These are phyloP conservation scores for Periglandula ipomoeae DNA, from an alignment of 2,329 filamentous ascomycete genomes.

Conservation along the genomic window DNA sequence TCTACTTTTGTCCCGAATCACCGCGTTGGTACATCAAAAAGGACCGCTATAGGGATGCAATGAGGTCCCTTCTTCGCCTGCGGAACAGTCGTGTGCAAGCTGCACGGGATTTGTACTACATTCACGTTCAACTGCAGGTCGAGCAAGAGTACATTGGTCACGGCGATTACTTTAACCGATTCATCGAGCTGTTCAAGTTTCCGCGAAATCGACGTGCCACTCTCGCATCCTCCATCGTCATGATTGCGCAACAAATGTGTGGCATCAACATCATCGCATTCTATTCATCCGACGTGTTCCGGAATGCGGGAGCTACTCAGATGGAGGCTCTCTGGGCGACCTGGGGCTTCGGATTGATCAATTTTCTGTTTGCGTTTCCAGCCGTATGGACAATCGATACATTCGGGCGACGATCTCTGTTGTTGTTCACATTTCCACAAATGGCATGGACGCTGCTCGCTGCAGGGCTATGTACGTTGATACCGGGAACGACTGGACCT, in stretches of 20 bases:
- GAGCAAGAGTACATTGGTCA: conserved; percentile 42
- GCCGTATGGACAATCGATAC: conserved; percentile 52
- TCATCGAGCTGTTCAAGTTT: conserved; percentile 58
- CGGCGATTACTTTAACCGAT: conserved; percentile 51
- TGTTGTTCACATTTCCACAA: conserved; percentile 33
- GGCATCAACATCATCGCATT: conserved; percentile 67
- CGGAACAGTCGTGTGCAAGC: conserved; percentile 48
- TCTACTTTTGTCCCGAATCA: conserved; percentile 59
- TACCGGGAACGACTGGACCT: conserved; percentile 27
- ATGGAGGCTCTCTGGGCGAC: conserved; percentile 51
- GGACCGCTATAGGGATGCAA: conserved; percentile 50
- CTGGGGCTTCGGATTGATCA: conserved; percentile 49
- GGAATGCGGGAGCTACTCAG: conserved; percentile 44
- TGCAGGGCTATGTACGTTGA: conserved; percentile 40
- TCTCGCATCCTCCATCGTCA: conserved; percentile 67
- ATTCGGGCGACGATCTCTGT: conserved; percentile 42
- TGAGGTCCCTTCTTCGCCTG: conserved; percentile 41
- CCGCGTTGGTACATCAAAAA: conserved; percentile 62
- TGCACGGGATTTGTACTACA: conserved; percentile 53
- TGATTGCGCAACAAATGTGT: conserved; percentile 70
- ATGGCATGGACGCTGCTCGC: conserved; percentile 32
- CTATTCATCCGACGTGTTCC: conserved; percentile 58
- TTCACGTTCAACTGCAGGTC: conserved; percentile 53
- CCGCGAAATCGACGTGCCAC: conserved; percentile 63
- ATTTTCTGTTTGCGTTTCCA: conserved; percentile 49